These are phyloP conservation scores for Ceratocystis albifundus DNA, from an alignment of 2,329 filamentous ascomycete genomes.

Conservation along the genomic window DNA sequence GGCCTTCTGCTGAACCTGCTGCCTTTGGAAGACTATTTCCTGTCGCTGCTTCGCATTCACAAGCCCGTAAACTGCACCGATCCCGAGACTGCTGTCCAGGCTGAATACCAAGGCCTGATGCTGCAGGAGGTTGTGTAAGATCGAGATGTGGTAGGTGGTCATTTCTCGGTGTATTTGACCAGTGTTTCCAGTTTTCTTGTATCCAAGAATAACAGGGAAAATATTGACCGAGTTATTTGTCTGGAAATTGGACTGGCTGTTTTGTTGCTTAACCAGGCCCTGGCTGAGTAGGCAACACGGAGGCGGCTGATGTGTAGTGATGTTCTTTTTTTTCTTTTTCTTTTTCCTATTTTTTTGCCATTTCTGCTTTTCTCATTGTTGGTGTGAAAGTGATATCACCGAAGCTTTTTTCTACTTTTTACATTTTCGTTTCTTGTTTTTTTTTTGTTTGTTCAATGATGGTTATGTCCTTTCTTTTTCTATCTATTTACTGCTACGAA, in stretches of 20 bases:
- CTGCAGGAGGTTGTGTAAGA: conserved; percentile 24
- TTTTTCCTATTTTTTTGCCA: not conserved
- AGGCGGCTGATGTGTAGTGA: not conserved
- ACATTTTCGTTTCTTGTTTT: conserved; percentile 2
- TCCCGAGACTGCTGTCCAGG: conserved; percentile 31
- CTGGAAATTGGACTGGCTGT: not conserved
- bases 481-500: not conserved
- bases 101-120: conserved; percentile 28
- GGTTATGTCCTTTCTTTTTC: conserved; percentile 12
- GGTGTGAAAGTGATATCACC: not conserved
- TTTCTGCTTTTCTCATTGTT: not conserved
- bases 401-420: conserved; percentile 11
- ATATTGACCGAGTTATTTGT: not conserved
- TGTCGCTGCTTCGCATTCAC: conserved; percentile 51
- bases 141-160: not conserved
- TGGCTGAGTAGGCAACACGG: not conserved
- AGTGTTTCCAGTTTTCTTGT: not conserved
- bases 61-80: conserved; percentile 44
- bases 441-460: conserved; percentile 13
- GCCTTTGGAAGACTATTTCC: conserved; percentile 55
- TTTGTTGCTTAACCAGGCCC: not conserved
- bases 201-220: not conserved
- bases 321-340: not conserved
- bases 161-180: not conserved
- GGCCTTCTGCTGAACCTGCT: conserved; percentile 49